phyloP scores from a whole-genome alignment of 805 yeast species.

The Wickerhamiella lipophila region DNA sequence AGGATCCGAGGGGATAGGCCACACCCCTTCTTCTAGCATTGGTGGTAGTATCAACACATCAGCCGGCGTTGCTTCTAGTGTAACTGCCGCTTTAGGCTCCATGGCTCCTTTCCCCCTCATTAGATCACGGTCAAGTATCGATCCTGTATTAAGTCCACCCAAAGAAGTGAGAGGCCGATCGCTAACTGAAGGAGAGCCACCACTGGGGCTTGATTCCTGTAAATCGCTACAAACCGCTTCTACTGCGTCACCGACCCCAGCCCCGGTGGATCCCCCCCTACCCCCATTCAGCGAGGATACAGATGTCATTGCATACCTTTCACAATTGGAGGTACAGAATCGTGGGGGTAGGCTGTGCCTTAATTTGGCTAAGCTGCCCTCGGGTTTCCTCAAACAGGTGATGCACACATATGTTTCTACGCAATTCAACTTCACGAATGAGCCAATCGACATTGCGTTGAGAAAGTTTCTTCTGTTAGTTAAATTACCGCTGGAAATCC shows the following conservation, averaged over 20 bases:
- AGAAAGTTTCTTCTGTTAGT: slow-evolving; percentile 45
- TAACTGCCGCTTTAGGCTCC: background rate
- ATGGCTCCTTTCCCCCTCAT: slow-evolving; percentile 9
- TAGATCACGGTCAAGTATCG: slow-evolving; percentile 2
- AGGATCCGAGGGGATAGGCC: background rate
- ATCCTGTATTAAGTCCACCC: background rate
- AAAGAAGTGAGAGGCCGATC: background rate
- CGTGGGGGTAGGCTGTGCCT: slow-evolving; percentile 15
- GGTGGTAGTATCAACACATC: background rate
- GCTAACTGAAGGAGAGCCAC: slow-evolving; percentile 6
- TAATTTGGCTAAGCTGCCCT: slow-evolving; percentile 15
- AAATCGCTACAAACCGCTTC: background rate
- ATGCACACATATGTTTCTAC: slow-evolving; percentile 21
- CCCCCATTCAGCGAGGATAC: slow-evolving; percentile 5
- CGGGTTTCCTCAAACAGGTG: slow-evolving; percentile 14
- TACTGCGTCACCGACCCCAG: background rate
- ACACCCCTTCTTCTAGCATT: background rate
- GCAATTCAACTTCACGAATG: slow-evolving; percentile 38
- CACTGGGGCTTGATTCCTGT: background rate
- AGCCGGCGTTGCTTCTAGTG: background rate
- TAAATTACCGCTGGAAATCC: slow-evolving; percentile 58
- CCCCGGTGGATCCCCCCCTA: slow-evolving; percentile 5
- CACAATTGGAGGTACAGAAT: background rate
- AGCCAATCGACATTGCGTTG: slow-evolving; percentile 55
- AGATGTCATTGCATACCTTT: background rate